These are phyloP conservation scores for Calonectria hongkongensis DNA, from an alignment of 2,329 filamentous ascomycete genomes.

Conservation along the genomic window DNA sequence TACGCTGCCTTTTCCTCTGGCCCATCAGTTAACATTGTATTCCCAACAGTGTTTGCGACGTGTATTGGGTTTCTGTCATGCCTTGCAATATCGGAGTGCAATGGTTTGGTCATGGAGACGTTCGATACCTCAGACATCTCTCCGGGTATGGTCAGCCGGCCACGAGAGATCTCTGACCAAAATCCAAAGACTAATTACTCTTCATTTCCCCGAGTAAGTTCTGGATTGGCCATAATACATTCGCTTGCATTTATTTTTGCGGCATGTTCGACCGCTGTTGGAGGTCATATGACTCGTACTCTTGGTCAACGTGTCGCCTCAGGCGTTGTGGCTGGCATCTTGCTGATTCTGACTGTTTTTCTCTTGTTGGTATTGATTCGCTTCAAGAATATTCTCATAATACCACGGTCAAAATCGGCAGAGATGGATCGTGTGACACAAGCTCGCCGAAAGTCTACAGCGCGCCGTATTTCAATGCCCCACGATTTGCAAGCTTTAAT, in stretches of 20 bases:
- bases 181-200: slow-evolving; percentile 80
- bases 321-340: slow-evolving; percentile 79
- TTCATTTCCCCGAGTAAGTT: slow-evolving; percentile 82
- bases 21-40: slow-evolving; percentile 74
- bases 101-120: slow-evolving; percentile 86
- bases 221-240: slow-evolving; percentile 83
- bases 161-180: slow-evolving; percentile 63
- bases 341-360: slow-evolving; percentile 78
- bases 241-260: slow-evolving; percentile 81
- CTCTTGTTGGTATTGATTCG: slow-evolving; percentile 78
- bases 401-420: slow-evolving; percentile 75
- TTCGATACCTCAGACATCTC: slow-evolving; percentile 89
- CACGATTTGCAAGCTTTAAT: slow-evolving; percentile 63
- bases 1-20: slow-evolving; percentile 82
- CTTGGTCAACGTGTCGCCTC: slow-evolving; percentile 81
- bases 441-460: slow-evolving; percentile 69
- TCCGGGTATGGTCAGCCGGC: slow-evolving; percentile 78
- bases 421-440: slow-evolving; percentile 73
- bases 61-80: slow-evolving; percentile 82
- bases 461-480: slow-evolving; percentile 66
- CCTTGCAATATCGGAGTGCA: slow-evolving; percentile 84
- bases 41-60: slow-evolving; percentile 80
- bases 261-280: slow-evolving; percentile 80
- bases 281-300: slow-evolving; percentile 79
- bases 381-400: slow-evolving; percentile 80